These are phyloP conservation scores for Cucurbita ficifolia DNA, from an alignment of 306 rosid genomes.

Conservation along the genomic window DNA sequence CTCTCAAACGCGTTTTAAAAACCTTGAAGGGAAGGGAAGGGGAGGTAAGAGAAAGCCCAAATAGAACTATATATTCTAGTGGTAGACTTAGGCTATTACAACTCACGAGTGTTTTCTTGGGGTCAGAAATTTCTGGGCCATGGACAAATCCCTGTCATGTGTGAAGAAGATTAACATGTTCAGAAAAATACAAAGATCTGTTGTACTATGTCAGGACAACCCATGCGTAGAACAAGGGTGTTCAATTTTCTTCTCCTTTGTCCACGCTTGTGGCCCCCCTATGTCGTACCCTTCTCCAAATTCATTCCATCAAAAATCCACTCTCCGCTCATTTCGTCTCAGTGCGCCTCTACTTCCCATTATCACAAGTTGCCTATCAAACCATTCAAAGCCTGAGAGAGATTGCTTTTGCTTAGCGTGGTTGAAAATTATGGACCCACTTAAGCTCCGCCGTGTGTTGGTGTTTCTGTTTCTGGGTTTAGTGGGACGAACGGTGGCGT, in stretches of 20 bases:
- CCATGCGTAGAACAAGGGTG: not conserved
- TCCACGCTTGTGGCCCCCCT: not conserved
- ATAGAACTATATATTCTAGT: no score
- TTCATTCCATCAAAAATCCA: not conserved
- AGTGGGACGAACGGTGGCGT: not conserved
- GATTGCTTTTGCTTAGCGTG: not conserved
- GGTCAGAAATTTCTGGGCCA: not conserved
- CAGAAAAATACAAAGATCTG: not conserved
- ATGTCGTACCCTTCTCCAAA: not conserved
- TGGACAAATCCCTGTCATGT: not conserved
- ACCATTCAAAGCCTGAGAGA: not conserved
- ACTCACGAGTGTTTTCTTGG: not conserved
- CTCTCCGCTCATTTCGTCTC: not conserved
- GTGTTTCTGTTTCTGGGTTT: conserved; percentile 11
- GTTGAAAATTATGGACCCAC: not conserved
- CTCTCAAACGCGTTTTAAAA: no score
- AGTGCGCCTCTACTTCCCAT: not conserved
- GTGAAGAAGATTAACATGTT: not conserved
- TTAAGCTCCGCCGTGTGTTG: not conserved
- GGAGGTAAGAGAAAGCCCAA: no score
- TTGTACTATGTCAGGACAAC: not conserved
- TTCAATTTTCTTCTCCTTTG: not conserved
- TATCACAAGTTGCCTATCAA: not conserved
- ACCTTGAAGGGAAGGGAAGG: no score
- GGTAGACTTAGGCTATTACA: no score